Evolutionary conservation across 306 rosid species (phyloP).

Genomic region (Prosopis cineraria): DNA sequence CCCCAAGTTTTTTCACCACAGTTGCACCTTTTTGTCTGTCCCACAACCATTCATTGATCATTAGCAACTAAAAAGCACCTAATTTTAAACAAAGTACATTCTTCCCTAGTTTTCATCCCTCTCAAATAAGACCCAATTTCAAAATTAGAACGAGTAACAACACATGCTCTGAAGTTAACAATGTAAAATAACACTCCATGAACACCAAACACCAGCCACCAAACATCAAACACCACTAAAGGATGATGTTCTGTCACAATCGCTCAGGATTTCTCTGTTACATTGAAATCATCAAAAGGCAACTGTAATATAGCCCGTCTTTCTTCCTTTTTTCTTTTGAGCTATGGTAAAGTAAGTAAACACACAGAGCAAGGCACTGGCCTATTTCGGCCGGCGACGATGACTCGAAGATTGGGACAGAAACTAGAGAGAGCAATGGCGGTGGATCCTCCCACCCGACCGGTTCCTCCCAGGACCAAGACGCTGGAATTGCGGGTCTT

Average conservation of each 20-base stretch:
- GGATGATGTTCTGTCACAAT: background rate
- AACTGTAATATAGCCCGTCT: background rate
- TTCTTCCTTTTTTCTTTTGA: background rate
- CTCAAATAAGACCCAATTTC: background rate
- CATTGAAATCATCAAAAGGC: background rate
- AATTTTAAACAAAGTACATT: background rate
- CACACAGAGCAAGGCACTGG: constrained; percentile 3
- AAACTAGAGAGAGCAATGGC: constrained; percentile 76
- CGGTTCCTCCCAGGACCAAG: constrained; percentile 89
- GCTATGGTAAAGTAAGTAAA: background rate
- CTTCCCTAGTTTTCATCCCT: background rate
- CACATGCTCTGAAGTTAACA: background rate
- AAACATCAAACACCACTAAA: background rate
- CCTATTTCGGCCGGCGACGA: constrained; percentile 88
- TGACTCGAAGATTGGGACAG: constrained; percentile 67
- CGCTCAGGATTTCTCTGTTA: background rate
- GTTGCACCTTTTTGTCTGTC: constrained; percentile 73
- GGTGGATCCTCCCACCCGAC: constrained; percentile 93
- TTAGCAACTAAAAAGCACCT: background rate
- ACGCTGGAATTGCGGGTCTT: constrained; percentile 66
- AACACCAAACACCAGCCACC: background rate
- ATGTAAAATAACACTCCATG: background rate
- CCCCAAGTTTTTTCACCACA: constrained; percentile 67
- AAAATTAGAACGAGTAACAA: background rate
- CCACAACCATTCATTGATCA: constrained; percentile 19